Evolutionary conservation across 306 rosid genomes (phyloP).

Genomic region (Leucaena leucocephala): DNA sequence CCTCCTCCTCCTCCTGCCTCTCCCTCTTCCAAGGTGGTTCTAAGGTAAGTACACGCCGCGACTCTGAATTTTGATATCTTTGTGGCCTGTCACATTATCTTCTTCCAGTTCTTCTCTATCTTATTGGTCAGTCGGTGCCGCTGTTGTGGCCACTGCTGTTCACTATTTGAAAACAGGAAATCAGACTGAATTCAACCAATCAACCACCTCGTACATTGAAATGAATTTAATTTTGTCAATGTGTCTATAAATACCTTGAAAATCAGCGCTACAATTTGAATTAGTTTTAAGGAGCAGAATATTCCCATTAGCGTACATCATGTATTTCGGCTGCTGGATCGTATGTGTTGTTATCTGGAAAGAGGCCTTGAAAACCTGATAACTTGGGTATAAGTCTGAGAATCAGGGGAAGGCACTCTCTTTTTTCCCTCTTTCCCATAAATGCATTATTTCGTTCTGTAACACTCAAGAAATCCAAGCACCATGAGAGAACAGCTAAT

Average conservation of each 20-base stretch:
- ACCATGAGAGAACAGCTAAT: background rate
- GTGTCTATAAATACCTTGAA: background rate
- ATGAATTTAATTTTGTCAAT: background rate
- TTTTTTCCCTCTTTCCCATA: background rate
- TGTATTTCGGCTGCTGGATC: background rate
- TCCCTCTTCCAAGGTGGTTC: background rate
- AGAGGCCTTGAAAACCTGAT: background rate
- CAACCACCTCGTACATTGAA: background rate
- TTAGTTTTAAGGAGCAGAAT: background rate
- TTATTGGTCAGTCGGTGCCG: background rate
- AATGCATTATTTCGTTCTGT: background rate
- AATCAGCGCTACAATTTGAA: background rate
- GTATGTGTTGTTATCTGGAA: background rate
- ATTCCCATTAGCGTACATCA: background rate
- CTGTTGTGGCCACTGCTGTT: background rate
- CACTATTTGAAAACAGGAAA: background rate
- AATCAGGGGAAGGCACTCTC: background rate
- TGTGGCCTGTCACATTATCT: background rate
- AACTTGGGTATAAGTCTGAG: too few species aligned
- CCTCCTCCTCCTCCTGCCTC: background rate
- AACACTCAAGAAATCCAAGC: background rate
- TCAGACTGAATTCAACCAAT: background rate
- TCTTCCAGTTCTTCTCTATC: background rate
- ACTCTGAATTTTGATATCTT: background rate
- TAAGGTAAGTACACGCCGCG: background rate